Evolutionary conservation across 345 rosid species (phyloP).

Genomic region (Gossypium rotundifolium): DNA sequence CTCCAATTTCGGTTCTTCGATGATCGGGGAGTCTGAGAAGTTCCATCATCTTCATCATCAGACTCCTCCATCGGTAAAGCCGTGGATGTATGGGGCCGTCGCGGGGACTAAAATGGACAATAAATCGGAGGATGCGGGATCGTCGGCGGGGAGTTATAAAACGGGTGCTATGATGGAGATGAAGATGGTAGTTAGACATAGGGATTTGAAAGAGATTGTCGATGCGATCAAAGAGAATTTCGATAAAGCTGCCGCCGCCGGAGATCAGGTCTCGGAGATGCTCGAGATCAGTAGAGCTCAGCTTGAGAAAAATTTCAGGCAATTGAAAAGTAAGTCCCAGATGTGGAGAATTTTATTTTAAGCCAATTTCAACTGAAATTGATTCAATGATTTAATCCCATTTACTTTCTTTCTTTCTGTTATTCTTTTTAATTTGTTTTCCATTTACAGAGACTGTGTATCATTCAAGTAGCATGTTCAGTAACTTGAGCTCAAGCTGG

Average conservation of each 20-base stretch:
- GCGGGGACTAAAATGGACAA: slow-evolving; percentile 19
- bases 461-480: slow-evolving; percentile 84
- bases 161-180: slow-evolving; percentile 47
- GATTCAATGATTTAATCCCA: neutral
- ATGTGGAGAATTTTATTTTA: neutral
- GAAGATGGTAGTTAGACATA: slow-evolving; percentile 88
- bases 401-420: neutral
- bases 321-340: slow-evolving; percentile 60
- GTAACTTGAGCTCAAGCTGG: slow-evolving; percentile 92
- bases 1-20: slow-evolving; percentile 54
- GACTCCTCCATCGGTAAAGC: slow-evolving; percentile 11
- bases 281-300: slow-evolving; percentile 84
- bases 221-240: slow-evolving; percentile 78
- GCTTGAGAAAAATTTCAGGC: slow-evolving; percentile 87
- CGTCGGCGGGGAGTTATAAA: slow-evolving; percentile 46
- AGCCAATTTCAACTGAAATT: neutral
- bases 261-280: slow-evolving; percentile 78
- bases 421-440: neutral
- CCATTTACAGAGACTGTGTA: slow-evolving; percentile 72
- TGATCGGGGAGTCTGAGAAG: slow-evolving; percentile 27
- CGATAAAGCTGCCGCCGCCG: slow-evolving; percentile 73
- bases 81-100: slow-evolving; percentile 18
- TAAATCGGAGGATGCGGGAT: slow-evolving; percentile 44
- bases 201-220: slow-evolving; percentile 85
- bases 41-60: slow-evolving; percentile 10